Percentiles rank a stretch among this genome's conserved stretches.
phyloP scores from a whole-genome alignment of 176 grass and related monocot species.

The Alopecurus myosuroides region DNA sequence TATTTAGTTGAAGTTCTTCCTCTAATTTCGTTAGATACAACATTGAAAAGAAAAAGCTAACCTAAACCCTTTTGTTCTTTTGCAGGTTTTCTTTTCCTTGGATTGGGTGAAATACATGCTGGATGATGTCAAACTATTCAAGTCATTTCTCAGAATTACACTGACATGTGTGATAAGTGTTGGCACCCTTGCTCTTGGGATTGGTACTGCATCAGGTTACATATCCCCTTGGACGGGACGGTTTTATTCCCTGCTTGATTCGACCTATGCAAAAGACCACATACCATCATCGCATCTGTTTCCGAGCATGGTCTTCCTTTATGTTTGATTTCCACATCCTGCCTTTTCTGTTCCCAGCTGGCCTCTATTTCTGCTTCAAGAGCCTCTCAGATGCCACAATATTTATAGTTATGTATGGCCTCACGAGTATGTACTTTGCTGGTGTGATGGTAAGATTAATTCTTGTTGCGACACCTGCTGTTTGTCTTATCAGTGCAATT shows the following conservation, averaged over 20 bases:
- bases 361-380: conserved; percentile 97
- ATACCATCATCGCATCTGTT: conserved; percentile 97
- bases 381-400: conserved; percentile 86
- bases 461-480: conserved; percentile 88
- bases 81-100: conserved; percentile 85
- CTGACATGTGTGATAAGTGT: no score
- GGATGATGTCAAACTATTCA: no score
- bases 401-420: conserved; percentile 94
- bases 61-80: conserved; percentile 25
- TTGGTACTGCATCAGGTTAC: conserved; percentile 80
- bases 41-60: conserved; percentile 21
- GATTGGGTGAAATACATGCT: no score
- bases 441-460: conserved; percentile 94
- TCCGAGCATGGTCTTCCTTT: conserved; percentile 99
- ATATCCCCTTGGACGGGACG: conserved; percentile 88
- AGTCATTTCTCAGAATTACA: no score
- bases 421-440: conserved; percentile 98
- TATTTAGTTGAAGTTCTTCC: conserved; percentile 5
- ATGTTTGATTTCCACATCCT: conserved; percentile 99
- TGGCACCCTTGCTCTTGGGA: no score
- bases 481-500: conserved; percentile 93
- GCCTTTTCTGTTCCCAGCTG: conserved; percentile 85
- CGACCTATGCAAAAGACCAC: conserved; percentile 91
- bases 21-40: not conserved
- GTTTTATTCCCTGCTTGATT: conserved; percentile 88